These are phyloP conservation scores for Penicillium brasilianum DNA, from an alignment of 2,329 filamentous ascomycete species.

Conservation along the genomic window DNA sequence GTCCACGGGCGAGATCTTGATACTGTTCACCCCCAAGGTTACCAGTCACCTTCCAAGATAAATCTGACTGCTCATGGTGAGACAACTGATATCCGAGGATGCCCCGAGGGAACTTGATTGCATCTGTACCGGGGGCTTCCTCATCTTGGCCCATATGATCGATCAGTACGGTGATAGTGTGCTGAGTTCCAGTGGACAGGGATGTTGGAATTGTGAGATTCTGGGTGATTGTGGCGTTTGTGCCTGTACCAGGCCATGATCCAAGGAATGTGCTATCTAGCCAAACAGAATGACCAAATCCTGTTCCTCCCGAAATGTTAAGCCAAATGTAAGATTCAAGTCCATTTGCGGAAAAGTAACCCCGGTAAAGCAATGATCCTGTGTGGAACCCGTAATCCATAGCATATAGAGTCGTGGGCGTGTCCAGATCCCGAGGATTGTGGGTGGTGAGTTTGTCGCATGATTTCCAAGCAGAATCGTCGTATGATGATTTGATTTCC, in stretches of 20 bases:
- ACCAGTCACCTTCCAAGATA: constrained; percentile 60
- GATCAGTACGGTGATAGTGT: constrained; percentile 30
- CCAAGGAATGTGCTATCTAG: constrained; percentile 33
- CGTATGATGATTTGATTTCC: constrained; percentile 18
- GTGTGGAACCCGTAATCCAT: constrained; percentile 40
- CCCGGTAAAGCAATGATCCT: constrained; percentile 37
- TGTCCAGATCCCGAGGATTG: constrained; percentile 23
- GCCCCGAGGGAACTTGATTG: constrained; percentile 57
- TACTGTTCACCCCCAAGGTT: constrained; percentile 61
- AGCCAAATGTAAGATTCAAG: constrained; percentile 30
- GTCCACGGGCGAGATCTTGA: constrained; percentile 54
- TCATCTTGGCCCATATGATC: constrained; percentile 38
- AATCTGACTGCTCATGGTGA: constrained; percentile 34
- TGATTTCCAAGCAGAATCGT: constrained; percentile 19
- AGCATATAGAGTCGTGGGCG: constrained; percentile 34
- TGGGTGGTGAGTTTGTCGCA: constrained; percentile 13
- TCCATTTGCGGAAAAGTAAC: constrained; percentile 35
- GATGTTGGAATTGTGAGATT: constrained; percentile 11
- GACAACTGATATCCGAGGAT: constrained; percentile 53
- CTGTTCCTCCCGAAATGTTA: constrained; percentile 32
- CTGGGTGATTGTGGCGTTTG: constrained; percentile 16
- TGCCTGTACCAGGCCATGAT: constrained; percentile 32
- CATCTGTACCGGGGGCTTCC: constrained; percentile 36
- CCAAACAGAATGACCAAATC: constrained; percentile 36
- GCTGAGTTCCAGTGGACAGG: constrained; percentile 6